Evolutionary conservation across 2,329 filamentous ascomycete genomes (phyloP).

Genomic region (Coniella vitis): DNA sequence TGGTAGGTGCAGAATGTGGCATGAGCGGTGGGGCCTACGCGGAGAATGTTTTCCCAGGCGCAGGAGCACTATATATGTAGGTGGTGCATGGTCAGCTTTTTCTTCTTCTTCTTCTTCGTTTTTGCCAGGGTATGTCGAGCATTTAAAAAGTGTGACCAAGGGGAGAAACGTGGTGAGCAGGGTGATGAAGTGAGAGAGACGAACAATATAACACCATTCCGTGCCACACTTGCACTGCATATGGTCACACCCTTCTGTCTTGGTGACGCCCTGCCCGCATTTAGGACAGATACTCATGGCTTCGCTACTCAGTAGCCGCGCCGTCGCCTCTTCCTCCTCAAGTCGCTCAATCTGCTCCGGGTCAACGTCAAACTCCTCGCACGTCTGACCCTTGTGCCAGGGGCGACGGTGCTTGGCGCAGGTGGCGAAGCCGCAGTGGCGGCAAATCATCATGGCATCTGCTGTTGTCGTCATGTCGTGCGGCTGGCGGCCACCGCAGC

Average conservation of each 20-base stretch:
- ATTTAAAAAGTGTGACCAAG: too few species aligned
- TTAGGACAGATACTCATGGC: slow-evolving; percentile 13
- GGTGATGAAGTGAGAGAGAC: neutral
- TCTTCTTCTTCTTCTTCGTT: too few species aligned
- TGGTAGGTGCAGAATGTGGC: slow-evolving; percentile 15
- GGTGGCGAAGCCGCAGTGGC: slow-evolving; percentile 6
- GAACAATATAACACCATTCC: slow-evolving; percentile 14
- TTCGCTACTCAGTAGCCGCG: slow-evolving; percentile 9
- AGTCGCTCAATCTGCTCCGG: slow-evolving; percentile 12
- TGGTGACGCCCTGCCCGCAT: slow-evolving; percentile 14
- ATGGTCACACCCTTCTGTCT: slow-evolving; percentile 12
- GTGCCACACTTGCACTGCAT: slow-evolving; percentile 12
- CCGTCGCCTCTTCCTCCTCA: slow-evolving; percentile 15
- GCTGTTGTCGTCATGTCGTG: slow-evolving; percentile 2
- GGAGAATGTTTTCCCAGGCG: slow-evolving; percentile 11
- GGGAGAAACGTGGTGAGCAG: too few species aligned
- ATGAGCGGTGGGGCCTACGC: slow-evolving; percentile 6
- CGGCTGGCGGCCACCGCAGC: slow-evolving; percentile 10
- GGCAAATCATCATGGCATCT: slow-evolving; percentile 12
- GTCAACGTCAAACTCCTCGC: slow-evolving; percentile 10
- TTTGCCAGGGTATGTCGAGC: too few species aligned
- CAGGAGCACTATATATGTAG: slow-evolving; percentile 14
- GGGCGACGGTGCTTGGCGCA: slow-evolving; percentile 13
- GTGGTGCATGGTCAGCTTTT: too few species aligned
- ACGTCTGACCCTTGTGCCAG: slow-evolving; percentile 12